A percentile compares a stretch with the other conserved stretches of the same genome.
These are phyloP conservation scores for Cladorrhinum sp. DNA, from an alignment of 2,329 filamentous ascomycete species.

Conservation along the genomic window DNA sequence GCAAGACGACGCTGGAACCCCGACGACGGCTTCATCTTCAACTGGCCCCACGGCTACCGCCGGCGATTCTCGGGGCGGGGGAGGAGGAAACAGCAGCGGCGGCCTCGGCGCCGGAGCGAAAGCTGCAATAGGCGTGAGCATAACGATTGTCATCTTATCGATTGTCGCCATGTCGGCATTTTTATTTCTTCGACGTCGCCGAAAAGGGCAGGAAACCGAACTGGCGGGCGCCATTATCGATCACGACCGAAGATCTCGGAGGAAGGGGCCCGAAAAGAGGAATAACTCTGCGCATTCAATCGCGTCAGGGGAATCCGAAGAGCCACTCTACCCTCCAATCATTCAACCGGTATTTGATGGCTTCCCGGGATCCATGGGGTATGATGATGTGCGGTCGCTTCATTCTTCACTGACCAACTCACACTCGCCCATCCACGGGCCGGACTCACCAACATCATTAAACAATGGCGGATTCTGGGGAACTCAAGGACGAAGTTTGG, in stretches of 20 bases:
- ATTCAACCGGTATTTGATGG: constrained; percentile 30
- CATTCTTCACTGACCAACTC: constrained; percentile 21
- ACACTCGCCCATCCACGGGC: constrained; percentile 21
- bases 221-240: constrained; percentile 19
- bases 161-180: constrained; percentile 27
- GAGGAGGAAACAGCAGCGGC: neutral
- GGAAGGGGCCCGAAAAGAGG: constrained; percentile 23
- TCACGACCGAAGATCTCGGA: constrained; percentile 18
- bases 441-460: constrained; percentile 24
- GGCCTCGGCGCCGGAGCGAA: constrained; percentile 26
- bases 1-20: neutral
- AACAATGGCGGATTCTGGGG: constrained; percentile 19
- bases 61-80: constrained; percentile 11
- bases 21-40: constrained; percentile 1
- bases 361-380: constrained; percentile 29
- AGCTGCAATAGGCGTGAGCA: constrained; percentile 26
- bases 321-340: constrained; percentile 22
- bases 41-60: constrained; percentile 8
- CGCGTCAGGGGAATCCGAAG: constrained; percentile 25
- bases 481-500: constrained; percentile 20
- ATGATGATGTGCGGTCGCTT: constrained; percentile 29
- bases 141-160: constrained; percentile 21
- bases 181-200: constrained; percentile 25
- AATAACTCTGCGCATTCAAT: constrained; percentile 13
- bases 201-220: constrained; percentile 16